These are phyloP conservation scores for Colletotrichum sp. DNA, from an alignment of 2,329 filamentous ascomycete genomes.

Conservation along the genomic window DNA sequence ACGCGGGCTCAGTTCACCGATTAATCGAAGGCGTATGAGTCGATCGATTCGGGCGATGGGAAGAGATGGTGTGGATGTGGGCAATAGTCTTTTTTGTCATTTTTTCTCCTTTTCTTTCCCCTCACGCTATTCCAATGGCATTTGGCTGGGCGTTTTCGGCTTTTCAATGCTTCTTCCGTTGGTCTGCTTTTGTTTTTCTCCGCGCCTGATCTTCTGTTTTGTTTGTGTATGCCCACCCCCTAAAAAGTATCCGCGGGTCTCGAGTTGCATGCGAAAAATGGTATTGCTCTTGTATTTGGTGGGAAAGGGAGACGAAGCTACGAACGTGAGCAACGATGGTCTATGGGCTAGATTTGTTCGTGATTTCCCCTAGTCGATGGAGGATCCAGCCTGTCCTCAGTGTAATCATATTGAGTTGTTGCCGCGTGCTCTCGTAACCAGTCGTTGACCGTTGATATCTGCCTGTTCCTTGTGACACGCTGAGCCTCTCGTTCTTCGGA, in stretches of 20 bases:
- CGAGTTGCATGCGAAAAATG: background rate
- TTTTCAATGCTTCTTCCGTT: background rate
- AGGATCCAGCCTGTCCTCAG: background rate
- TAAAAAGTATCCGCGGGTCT: background rate
- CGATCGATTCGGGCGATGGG: background rate
- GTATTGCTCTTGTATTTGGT: background rate
- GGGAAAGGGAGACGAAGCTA: background rate
- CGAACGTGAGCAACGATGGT: background rate
- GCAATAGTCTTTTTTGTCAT: background rate
- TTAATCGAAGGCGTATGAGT: background rate
- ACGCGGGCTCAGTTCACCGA: background rate
- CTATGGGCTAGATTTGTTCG: background rate
- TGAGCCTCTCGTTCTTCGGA: background rate
- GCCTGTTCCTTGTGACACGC: background rate
- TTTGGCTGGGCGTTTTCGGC: slow-evolving; percentile 23
- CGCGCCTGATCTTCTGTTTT: background rate
- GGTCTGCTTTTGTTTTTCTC: background rate
- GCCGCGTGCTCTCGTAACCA: background rate
- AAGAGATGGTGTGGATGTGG: background rate
- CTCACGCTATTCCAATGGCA: slow-evolving; percentile 16
- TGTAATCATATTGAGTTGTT: background rate
- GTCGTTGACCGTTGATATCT: background rate
- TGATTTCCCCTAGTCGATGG: background rate
- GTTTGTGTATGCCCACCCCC: background rate
- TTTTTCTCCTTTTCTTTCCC: background rate